Evolutionary conservation across 345 rosid species (phyloP).

Genomic region (Viola odorata): DNA sequence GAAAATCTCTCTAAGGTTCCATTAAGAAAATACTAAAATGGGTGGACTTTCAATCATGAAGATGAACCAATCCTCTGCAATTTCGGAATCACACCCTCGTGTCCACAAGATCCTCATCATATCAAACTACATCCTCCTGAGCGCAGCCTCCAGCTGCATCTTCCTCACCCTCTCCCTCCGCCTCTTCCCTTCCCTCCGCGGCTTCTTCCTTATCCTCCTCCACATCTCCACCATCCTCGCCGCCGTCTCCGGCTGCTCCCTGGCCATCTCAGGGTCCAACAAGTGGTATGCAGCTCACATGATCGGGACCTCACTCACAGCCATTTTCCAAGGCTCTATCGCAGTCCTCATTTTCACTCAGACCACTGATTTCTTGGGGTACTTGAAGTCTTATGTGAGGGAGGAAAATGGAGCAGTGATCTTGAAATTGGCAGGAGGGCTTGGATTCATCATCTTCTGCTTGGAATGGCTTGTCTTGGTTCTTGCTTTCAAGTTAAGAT

Average conservation of each 20-base stretch:
- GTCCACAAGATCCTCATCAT: conserved; percentile 24
- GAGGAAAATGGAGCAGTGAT: conserved; percentile 78
- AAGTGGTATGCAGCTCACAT: conserved; percentile 85
- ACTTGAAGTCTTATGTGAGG: conserved; percentile 74
- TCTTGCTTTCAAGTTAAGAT: conserved; percentile 79
- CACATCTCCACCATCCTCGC: conserved; percentile 53
- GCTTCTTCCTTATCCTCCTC: conserved; percentile 55
- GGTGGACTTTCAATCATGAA: conserved; percentile 18
- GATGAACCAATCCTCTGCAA: conserved; percentile 2
- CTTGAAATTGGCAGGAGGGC: conserved; percentile 75
- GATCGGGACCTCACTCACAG: conserved; percentile 74
- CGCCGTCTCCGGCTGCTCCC: conserved; percentile 68
- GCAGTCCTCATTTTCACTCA: conserved; percentile 73
- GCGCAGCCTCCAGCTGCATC: conserved; percentile 37
- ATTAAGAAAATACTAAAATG: not conserved
- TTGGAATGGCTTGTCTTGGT: conserved; percentile 78
- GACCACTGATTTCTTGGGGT: conserved; percentile 52
- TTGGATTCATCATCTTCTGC: conserved; percentile 60
- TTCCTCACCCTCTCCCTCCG: conserved; percentile 42
- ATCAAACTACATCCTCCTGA: conserved; percentile 33
- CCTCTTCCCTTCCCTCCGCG: conserved; percentile 61
- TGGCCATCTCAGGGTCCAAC: conserved; percentile 43
- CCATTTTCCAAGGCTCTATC: conserved; percentile 89
- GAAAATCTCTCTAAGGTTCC: not conserved
- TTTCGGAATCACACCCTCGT: conserved; percentile 18